A percentile compares a stretch with the other conserved stretches of the same genome.
phyloP scores from a whole-genome alignment of 2,329 filamentous ascomycete genomes.

The Paraconiothyrium sp. region DNA sequence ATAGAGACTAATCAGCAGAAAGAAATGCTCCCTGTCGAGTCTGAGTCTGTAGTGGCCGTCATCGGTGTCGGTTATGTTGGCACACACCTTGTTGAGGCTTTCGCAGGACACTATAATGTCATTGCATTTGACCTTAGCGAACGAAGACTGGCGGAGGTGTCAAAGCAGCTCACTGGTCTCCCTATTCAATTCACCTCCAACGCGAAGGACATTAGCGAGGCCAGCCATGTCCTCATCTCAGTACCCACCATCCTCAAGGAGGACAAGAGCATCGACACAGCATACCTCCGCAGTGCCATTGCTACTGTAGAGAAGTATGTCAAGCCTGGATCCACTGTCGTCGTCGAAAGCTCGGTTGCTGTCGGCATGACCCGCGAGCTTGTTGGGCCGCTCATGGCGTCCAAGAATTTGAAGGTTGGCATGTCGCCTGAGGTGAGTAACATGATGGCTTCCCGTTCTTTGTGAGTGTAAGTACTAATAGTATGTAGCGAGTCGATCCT shows the following conservation, averaged over 20 bases:
- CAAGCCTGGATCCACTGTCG: conserved; percentile 57
- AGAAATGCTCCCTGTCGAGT: neutral
- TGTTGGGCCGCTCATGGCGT: conserved; percentile 56
- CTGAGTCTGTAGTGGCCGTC: conserved; percentile 14
- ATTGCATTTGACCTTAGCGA: conserved; percentile 11
- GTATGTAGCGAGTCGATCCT: conserved; percentile 57
- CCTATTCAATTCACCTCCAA: conserved; percentile 27
- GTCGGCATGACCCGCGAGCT: conserved; percentile 64
- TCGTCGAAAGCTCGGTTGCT: conserved; percentile 65
- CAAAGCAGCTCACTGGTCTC: conserved; percentile 17
- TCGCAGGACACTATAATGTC: neutral
- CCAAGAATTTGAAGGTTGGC: conserved; percentile 37
- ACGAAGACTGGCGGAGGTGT: conserved; percentile 14
- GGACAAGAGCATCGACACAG: conserved; percentile 60
- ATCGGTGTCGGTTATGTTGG: conserved; percentile 4
- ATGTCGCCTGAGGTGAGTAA: conserved; percentile 44
- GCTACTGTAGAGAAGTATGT: conserved; percentile 54
- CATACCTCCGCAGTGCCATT: conserved; percentile 58
- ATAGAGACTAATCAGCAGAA: conserved; percentile 2
- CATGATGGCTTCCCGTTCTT: neutral
- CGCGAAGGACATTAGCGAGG: conserved; percentile 51
- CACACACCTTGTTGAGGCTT: conserved; percentile 3
- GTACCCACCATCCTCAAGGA: conserved; percentile 62
- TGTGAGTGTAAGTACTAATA: neutral
- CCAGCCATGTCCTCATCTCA: conserved; percentile 64